Base-by-base conservation (phyloP, 169 alveolate genomes). In the Theileria parva region DNA sequence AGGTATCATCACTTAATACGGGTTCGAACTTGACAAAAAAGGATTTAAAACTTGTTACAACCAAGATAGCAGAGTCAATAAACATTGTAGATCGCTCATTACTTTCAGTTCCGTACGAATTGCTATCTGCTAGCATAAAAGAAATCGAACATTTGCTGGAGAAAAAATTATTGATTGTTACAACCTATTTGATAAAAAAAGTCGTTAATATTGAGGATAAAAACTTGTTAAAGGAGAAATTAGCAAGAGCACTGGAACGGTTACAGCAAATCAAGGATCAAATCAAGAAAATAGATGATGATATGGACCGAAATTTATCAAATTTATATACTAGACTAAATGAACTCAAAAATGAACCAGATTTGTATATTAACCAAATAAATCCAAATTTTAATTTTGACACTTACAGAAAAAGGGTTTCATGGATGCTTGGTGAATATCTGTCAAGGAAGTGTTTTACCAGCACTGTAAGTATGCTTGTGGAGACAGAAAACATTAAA, bases 381-480 rank as follows among this genome's bases (percentile, higher is more conserved):
- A 78, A 50, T 27, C 21, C 25, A 13, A 25, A 74, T 25, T 77
- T 78, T 53, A 21, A 25, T 15, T 77, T 85, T 65, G 87, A 78
- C n/a, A 51, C 76, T 7, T 74, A 77, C 44, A 69, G 87, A 30
- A 77, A 79, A 63, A 67, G 91, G 23, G 84, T 85, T 15, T 69
- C 88, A 0, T 85, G 91, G 91, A 50, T 78, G 9, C 72, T 78
- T 12, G 61, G 77, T 27, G 86, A 85, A 32, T 85, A 77, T 53
- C 74, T 85, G n/a, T 19, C 75, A 8, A 80, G 87, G 30, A 53
- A 51, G 37, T 77, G 83, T 13, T 85, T 55, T 79, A 48, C 53
- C 5, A 19, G 39, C 37, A 44, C 91, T 17, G 87, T 81, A 4
- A 28, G 17, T 30, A 55, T 34, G 12, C 39, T 70, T 13, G 74